Conservation (phyloP, 306 rosid species). For the Sphenostylis stenocarpa region DNA sequence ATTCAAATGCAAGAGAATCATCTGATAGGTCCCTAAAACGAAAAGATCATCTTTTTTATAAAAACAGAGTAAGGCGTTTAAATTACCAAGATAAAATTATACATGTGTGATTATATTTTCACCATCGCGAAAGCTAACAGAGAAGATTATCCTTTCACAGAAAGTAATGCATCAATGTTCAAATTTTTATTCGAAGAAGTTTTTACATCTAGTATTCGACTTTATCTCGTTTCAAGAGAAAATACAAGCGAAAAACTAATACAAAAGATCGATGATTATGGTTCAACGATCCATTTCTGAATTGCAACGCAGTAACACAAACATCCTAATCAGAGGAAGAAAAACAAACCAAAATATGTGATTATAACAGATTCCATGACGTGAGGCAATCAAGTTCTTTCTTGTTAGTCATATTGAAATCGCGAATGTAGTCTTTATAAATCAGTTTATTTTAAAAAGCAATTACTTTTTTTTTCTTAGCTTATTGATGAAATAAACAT, state of each 20-base stretch:
- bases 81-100: background rate
- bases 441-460: background rate
- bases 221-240: no score
- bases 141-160: no score
- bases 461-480: constrained; percentile 14
- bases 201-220: no score
- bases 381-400: background rate
- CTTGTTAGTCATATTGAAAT: background rate
- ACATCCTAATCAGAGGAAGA: background rate
- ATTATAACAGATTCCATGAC: background rate
- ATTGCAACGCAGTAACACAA: background rate
- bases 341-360: background rate
- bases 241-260: no score
- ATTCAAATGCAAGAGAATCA: background rate
- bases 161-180: no score
- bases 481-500: background rate
- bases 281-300: background rate
- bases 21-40: no score
- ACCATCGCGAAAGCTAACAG: no score
- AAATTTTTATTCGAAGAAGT: no score
- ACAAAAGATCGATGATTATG: background rate
- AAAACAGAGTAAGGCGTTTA: background rate
- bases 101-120: background rate
- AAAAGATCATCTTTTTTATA: background rate
- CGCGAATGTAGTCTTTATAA: background rate